Evolutionary conservation across 2,329 filamentous ascomycete genomes (phyloP).

Genomic region (Pyrenochaeta sp.): DNA sequence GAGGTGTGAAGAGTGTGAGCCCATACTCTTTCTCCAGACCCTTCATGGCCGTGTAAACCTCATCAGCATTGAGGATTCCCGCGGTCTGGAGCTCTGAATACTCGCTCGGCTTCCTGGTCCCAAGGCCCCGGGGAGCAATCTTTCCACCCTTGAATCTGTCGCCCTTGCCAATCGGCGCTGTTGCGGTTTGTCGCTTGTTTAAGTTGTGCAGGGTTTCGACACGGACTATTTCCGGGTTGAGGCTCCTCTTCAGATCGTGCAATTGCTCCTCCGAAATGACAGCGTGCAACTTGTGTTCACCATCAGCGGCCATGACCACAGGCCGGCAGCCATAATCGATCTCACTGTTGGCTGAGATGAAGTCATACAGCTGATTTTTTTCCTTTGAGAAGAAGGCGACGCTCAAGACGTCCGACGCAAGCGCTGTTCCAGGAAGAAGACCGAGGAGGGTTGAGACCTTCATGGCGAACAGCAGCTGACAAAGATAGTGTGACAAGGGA

Average conservation of each 20-base stretch:
- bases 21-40: constrained; percentile 55
- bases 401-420: constrained; percentile 37
- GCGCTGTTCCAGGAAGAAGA: constrained; percentile 32
- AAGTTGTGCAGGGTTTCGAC: constrained; percentile 34
- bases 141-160: constrained; percentile 54
- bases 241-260: constrained; percentile 28
- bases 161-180: constrained; percentile 48
- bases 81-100: constrained; percentile 40
- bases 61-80: constrained; percentile 56
- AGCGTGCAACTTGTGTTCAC: constrained; percentile 44
- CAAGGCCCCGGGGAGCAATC: constrained; percentile 53
- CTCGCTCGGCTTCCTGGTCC: constrained; percentile 47
- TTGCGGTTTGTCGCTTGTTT: constrained; percentile 36
- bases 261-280: constrained; percentile 36
- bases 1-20: constrained; percentile 54
- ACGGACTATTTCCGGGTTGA: constrained; percentile 32
- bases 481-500: constrained; percentile 4
- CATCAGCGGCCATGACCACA: constrained; percentile 33
- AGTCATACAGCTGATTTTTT: constrained; percentile 33
- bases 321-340: constrained; percentile 48
- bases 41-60: constrained; percentile 56
- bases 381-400: constrained; percentile 44
- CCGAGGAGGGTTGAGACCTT: constrained; percentile 36
- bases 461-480: constrained; percentile 19
- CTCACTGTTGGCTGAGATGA: constrained; percentile 39